Conservation (phyloP, 805 yeast genomes). For the Schizosaccharomyces octosporus region DNA sequence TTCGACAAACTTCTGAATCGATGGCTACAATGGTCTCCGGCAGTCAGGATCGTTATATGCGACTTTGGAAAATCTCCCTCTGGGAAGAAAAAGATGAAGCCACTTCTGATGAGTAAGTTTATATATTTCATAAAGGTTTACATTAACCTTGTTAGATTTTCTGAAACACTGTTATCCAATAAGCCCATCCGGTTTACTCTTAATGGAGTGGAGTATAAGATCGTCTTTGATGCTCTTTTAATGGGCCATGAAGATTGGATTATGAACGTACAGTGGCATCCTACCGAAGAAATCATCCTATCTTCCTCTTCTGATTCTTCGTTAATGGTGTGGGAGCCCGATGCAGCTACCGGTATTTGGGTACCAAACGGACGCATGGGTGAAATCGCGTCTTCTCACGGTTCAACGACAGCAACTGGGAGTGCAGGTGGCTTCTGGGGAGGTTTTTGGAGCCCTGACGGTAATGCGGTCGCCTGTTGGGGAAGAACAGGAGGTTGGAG, state of each 20-base stretch:
- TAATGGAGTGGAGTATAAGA: conserved; percentile 13
- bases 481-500: conserved; percentile 90
- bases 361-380: conserved; percentile 59
- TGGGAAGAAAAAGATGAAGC: conserved; percentile 2
- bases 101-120: not conserved
- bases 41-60: conserved; percentile 74
- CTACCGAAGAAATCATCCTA: conserved; percentile 28
- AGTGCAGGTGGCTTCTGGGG: conserved; percentile 57
- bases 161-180: not conserved
- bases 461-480: conserved; percentile 33
- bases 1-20: conserved; percentile 18
- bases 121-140: not conserved
- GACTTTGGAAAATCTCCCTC: conserved; percentile 40
- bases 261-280: conserved; percentile 47
- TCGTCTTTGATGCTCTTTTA: conserved; percentile 67
- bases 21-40: conserved; percentile 35
- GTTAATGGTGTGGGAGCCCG: conserved; percentile 83
- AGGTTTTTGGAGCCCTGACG: conserved; percentile 31
- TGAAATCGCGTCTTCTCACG: conserved; percentile 64
- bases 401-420: conserved; percentile 96
- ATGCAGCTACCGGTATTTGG: conserved; percentile 72
- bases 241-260: conserved; percentile 99
- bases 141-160: not conserved
- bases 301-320: conserved; percentile 88
- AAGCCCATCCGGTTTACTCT: conserved; percentile 4